phyloP scores from a whole-genome alignment of 371 early-diverging fungal species.

The Gilbertella persicaria region DNA sequence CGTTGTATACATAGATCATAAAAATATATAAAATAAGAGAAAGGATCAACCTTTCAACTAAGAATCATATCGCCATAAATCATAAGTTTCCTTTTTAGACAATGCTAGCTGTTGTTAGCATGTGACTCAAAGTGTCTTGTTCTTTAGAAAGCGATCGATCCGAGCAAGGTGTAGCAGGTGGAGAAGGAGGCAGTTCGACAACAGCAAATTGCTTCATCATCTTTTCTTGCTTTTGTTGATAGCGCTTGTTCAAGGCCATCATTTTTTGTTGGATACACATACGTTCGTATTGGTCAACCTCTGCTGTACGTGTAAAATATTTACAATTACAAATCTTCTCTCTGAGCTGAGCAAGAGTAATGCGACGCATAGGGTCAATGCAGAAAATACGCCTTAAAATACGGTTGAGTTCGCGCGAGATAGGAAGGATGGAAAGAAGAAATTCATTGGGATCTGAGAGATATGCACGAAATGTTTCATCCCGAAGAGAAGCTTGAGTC shows the following conservation, averaged over 20 bases:
- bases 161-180: conserved; percentile 25
- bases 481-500: conserved; percentile 72
- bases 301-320: conserved; percentile 54
- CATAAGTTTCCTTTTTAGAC: not conserved
- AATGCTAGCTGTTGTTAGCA: not conserved
- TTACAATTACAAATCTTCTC: conserved; percentile 58
- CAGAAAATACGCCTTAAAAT: conserved; percentile 76
- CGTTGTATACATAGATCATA: not conserved
- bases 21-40: not conserved
- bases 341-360: conserved; percentile 63
- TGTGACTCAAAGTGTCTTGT: not conserved
- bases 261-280: conserved; percentile 3
- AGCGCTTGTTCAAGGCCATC: not conserved
- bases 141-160: conserved; percentile 13
- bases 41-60: not conserved
- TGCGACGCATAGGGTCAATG: conserved; percentile 70
- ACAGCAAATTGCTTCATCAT: not conserved
- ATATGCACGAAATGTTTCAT: conserved; percentile 76
- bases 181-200: conserved; percentile 24
- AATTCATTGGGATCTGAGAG: conserved; percentile 55
- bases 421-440: conserved; percentile 65
- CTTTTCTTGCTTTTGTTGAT: not conserved
- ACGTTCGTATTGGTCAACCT: conserved; percentile 30
- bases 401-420: conserved; percentile 68
- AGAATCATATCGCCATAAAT: too few species aligned